A percentile compares a stretch with the other conserved stretches of the same genome.
Evolutionary conservation across 257 asterid species (phyloP).

Genomic region (Jacaranda mimosifolia): DNA sequence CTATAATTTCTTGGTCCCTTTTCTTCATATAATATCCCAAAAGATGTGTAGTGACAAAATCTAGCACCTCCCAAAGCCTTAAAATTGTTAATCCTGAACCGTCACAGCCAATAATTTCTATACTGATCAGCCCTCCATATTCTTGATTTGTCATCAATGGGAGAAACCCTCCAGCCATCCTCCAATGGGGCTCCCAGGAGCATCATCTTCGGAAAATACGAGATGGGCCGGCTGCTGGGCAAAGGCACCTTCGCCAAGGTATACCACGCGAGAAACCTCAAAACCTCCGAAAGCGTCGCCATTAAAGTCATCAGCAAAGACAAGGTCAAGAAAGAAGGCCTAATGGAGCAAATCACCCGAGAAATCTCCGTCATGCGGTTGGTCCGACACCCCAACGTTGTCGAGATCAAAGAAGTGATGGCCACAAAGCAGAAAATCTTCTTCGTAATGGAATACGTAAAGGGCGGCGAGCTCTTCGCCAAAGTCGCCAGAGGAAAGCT

Average conservation of each 20-base stretch:
- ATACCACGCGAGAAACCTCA: constrained; percentile 62
- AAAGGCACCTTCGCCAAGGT: constrained; percentile 90
- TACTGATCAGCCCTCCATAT: too few species aligned
- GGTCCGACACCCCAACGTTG: constrained; percentile 84
- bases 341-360: constrained; percentile 72
- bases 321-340: constrained; percentile 58
- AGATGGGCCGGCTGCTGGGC: constrained; percentile 78
- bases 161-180: constrained; percentile 2
- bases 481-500: constrained; percentile 63
- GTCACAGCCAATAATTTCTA: background rate
- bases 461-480: constrained; percentile 85
- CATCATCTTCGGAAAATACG: constrained; percentile 74
- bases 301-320: constrained; percentile 78
- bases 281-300: constrained; percentile 72
- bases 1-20: too few species aligned
- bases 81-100: background rate
- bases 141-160: constrained; percentile 29
- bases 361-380: constrained; percentile 80
- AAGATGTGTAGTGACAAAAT: background rate
- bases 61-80: background rate
- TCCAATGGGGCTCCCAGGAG: constrained; percentile 26
- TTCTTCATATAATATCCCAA: background rate
- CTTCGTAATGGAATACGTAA: constrained; percentile 76
- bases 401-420: constrained; percentile 78
- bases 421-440: constrained; percentile 82